Evolutionary conservation across 176 grass and related monocot genomes (phyloP), one percentile per base, ranked within the genome.

Genomic region (Ensete glaucum): DNA sequence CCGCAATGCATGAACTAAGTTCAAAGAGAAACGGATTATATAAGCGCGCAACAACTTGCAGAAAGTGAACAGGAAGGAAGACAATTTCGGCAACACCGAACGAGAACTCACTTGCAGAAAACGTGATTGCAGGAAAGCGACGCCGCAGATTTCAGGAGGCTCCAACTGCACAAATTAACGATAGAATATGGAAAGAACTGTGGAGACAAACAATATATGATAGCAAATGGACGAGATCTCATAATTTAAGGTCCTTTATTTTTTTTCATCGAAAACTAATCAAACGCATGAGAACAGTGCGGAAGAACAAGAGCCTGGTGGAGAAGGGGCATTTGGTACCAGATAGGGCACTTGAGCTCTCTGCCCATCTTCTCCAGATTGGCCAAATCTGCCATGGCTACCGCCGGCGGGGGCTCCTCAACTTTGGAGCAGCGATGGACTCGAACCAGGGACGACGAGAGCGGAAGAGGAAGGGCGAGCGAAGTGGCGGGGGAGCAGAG

Each of bases 261-360:
- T 4, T 0, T 34, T 34, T 34, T 0, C 29, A 34, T 34, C 29
- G 29, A 4, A 85, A 65, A 65, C 9, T 17, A 23, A 14, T 22
- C 25, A 43, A 69, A 54, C 19, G 0, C 15, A 51, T 53, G 26
- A n/a, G 21, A 65, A 52, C 48, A 22, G 2, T 17, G 34, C 14
- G 64, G 16, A 52, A 72, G 11, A 65, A 9, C 57, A 51, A 24
- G 70, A 63, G 22, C 16, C 10, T 8, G 8, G 19, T 13, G 4
- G 15, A 48, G 51, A 20, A 68, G 2, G 9, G 20, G 8, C 11
- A 56, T 14, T 8, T 54, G 19, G 57, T 88, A 97, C 90, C 94
- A 97, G 74, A 93, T 97, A 59, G 94, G 94, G 80, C 90, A 97
- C 68, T 89, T 89, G 84, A 97, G 88, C 82, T 97, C 94, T 58